A percentile compares a stretch with the other conserved stretches of the same genome.
Evolutionary conservation across 2,329 filamentous ascomycete species (phyloP).

Genomic region (Colletotrichum echinochloae): DNA sequence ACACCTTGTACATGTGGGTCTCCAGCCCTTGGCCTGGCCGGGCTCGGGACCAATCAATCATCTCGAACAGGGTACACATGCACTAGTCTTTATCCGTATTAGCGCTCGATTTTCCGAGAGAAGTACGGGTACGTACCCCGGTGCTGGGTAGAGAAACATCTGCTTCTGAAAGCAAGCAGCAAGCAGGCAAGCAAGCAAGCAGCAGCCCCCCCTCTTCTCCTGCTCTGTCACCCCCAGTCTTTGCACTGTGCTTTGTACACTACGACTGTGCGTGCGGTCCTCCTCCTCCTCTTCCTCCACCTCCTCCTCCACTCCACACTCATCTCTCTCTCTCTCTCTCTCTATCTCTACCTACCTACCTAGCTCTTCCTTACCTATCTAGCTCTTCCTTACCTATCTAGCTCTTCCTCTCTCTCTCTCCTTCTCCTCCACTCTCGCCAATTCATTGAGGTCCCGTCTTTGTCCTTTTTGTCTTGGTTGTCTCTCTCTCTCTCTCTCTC

Average conservation of each 20-base stretch:
- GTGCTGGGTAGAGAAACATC: not conserved
- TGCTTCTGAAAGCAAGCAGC: not conserved
- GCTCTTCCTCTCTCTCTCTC: not conserved
- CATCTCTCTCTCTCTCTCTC: not conserved
- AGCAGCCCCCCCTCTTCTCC: not conserved
- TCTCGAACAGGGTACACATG: not conserved
- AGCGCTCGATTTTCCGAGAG: fast-evolving
- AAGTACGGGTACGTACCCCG: not conserved
- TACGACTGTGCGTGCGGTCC: constrained; percentile 4
- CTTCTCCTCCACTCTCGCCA: not conserved
- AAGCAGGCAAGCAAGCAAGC: not conserved
- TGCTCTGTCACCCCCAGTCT: not conserved
- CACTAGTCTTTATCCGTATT: not conserved
- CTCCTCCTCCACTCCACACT: constrained; percentile 8
- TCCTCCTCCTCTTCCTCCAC: not conserved
- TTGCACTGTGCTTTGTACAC: not conserved
- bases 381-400: not conserved
- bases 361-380: constrained; percentile 1
- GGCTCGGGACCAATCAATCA: constrained; percentile 27
- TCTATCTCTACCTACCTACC: too few relatives aligned
- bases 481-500: constrained; percentile 6
- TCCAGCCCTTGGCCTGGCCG: not conserved
- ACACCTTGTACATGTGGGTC: constrained; percentile 26
- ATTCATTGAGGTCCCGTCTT: constrained; percentile 20
- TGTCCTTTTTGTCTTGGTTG: constrained; percentile 10